A percentile compares a stretch with the other conserved stretches of the same genome.
These are phyloP conservation scores for Microbotryomycetes sp. DNA, from an alignment of 1,284 basidiomycete genomes.

Conservation along the genomic window DNA sequence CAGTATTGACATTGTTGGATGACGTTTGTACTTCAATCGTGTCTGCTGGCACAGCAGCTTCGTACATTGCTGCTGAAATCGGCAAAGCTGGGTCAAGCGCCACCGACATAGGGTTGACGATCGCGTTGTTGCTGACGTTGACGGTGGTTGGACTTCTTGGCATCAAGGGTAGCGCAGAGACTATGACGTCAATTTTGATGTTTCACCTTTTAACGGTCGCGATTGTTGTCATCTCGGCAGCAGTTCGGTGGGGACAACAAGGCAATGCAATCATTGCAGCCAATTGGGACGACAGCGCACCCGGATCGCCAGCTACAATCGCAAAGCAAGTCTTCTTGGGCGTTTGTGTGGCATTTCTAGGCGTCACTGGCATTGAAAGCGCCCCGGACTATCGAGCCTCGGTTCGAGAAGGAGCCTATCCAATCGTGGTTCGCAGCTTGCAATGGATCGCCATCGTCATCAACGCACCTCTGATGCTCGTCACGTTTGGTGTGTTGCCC, in stretches of 20 bases:
- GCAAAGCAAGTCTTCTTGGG: conserved; percentile 55
- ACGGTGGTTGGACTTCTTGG: conserved; percentile 55
- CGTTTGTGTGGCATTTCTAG: conserved; percentile 60
- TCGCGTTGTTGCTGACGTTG: conserved; percentile 53
- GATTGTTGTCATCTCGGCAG: conserved; percentile 51
- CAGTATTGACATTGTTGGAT: conserved; percentile 58
- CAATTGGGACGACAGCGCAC: conserved; percentile 51
- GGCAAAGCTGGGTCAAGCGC: conserved; percentile 52
- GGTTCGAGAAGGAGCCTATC: conserved; percentile 53
- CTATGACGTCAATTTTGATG: not conserved
- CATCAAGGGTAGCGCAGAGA: conserved; percentile 54
- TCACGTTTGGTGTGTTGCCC: conserved; percentile 56
- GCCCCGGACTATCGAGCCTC: conserved; percentile 58
- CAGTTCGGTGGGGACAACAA: conserved; percentile 50
- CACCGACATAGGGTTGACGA: conserved; percentile 49
- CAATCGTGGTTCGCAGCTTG: conserved; percentile 58
- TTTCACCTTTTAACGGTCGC: conserved; percentile 48
- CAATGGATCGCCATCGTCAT: conserved; percentile 55
- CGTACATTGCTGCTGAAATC: conserved; percentile 60
- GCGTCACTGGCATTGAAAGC: conserved; percentile 53
- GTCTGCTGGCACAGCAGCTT: conserved; percentile 60
- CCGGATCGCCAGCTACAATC: conserved; percentile 40
- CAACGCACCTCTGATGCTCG: conserved; percentile 53
- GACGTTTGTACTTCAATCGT: conserved; percentile 60
- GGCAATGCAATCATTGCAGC: conserved; percentile 50